These are phyloP conservation scores for Arthrobotrys musiformis DNA, from an alignment of 2,329 filamentous ascomycete genomes.

Conservation along the genomic window DNA sequence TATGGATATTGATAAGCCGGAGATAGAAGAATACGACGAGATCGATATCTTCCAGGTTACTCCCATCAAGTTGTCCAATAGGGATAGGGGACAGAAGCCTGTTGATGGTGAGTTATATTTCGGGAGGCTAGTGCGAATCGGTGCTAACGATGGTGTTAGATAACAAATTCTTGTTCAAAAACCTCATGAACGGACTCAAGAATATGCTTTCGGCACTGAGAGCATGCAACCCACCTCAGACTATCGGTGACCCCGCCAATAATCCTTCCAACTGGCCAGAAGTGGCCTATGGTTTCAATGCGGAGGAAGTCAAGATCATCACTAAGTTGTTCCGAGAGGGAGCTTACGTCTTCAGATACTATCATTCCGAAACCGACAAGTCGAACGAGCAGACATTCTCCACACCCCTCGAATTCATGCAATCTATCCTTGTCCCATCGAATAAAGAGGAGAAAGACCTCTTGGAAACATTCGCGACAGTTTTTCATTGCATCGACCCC, in stretches of 20 bases:
- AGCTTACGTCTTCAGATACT: conserved; percentile 95
- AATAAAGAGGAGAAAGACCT: conserved; percentile 97
- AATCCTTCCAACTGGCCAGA: conserved; percentile 89
- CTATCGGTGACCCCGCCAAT: conserved; percentile 71
- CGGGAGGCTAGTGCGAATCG: not conserved
- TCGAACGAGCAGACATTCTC: conserved; percentile 57
- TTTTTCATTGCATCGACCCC: conserved; percentile 98
- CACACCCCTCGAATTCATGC: conserved; percentile 79
- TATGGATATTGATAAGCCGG: conserved; percentile 77
- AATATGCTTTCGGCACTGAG: conserved; percentile 96
- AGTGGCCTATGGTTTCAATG: conserved; percentile 93
- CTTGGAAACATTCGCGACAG: conserved; percentile 95
- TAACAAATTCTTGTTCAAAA: conserved; percentile 98
- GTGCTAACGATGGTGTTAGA: conserved; percentile 68
- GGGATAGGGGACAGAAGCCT: conserved; percentile 87
- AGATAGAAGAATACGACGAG: conserved; percentile 88
- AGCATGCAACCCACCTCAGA: conserved; percentile 77
- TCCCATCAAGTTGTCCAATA: conserved; percentile 93
- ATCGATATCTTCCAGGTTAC: conserved; percentile 97
- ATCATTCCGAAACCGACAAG: conserved; percentile 79
- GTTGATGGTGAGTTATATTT: conserved; percentile 67
- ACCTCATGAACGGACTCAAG: conserved; percentile 92
- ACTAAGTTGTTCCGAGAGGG: conserved; percentile 98
- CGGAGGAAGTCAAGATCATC: conserved; percentile 95
- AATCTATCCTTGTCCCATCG: conserved; percentile 72